Conservation (phyloP, 202 grass and related monocot genomes). For the Carex arenaria region DNA sequence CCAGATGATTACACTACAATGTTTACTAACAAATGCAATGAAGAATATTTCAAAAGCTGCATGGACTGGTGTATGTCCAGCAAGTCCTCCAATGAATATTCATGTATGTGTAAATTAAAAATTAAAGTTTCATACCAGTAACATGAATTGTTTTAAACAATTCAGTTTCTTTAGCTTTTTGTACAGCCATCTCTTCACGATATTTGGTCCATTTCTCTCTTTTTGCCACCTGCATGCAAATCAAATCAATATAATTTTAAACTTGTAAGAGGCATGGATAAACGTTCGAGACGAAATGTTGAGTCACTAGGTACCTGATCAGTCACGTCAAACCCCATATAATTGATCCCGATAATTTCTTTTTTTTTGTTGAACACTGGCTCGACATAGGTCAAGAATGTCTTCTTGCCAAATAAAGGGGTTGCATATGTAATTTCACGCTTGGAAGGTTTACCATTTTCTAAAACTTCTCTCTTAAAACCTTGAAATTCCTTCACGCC, state of each 20-base stretch:
- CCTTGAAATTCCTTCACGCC: conserved; percentile 79
- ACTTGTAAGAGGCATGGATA: conserved; percentile 16
- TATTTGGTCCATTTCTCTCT: conserved; percentile 80
- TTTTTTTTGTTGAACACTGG: conserved; percentile 74
- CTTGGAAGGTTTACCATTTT: conserved; percentile 50
- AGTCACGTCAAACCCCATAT: conserved; percentile 83
- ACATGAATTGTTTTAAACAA: conserved; percentile 84
- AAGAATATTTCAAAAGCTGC: background rate
- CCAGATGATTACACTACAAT: background rate
- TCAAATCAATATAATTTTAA: conserved; percentile 28
- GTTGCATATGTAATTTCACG: conserved; percentile 82
- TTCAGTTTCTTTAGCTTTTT: conserved; percentile 94
- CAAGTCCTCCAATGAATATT: background rate
- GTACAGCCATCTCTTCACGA: conserved; percentile 75
- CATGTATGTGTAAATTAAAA: background rate
- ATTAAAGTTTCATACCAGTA: conserved; percentile 55
- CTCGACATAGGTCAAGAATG: conserved; percentile 89
- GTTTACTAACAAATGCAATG: background rate
- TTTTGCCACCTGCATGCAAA: conserved; percentile 45
- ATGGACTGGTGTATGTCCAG: background rate
- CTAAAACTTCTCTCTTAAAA: conserved; percentile 77
- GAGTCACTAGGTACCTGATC: conserved; percentile 60
- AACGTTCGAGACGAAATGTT: background rate
- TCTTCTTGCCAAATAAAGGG: conserved; percentile 84
- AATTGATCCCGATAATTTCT: conserved; percentile 85